Percentiles rank a stretch among this genome's conserved stretches.
Evolutionary conservation across 108 stramenopile species (phyloP).

Genomic region (Skeletonema grethae): DNA sequence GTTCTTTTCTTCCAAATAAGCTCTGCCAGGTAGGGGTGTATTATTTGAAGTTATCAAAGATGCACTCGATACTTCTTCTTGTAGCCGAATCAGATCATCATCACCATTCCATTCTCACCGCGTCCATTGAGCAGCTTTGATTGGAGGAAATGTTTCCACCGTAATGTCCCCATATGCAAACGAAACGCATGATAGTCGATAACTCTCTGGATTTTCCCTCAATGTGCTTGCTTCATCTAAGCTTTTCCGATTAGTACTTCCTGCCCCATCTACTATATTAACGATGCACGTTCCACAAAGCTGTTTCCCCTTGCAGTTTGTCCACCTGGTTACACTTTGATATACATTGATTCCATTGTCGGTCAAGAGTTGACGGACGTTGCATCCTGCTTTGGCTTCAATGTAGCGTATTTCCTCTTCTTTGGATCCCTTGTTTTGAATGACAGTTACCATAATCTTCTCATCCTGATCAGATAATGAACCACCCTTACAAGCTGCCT

Average conservation of each 20-base stretch:
- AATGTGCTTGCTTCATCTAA: constrained; percentile 91
- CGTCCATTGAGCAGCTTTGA: constrained; percentile 91
- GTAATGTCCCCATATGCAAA: constrained; percentile 90
- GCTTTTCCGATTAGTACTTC: constrained; percentile 79
- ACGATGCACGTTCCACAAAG: constrained; percentile 97
- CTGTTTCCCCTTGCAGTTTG: constrained; percentile 96
- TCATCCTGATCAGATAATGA: constrained; percentile 8
- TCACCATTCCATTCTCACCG: constrained; percentile 38
- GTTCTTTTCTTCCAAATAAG: too few species aligned
- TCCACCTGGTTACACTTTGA: constrained; percentile 91
- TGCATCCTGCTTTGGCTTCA: constrained; percentile 69
- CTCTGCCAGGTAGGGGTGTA: too few species aligned
- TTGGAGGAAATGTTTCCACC: constrained; percentile 90
- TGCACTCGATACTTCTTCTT: too few species aligned
- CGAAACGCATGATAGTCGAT: constrained; percentile 90
- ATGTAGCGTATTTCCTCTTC: constrained; percentile 48
- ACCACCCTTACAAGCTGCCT: constrained; percentile 53
- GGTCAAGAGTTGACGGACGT: constrained; percentile 81
- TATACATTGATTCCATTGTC: constrained; percentile 94
- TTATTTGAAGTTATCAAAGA: background rate
- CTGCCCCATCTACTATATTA: constrained; percentile 75
- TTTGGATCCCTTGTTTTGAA: constrained; percentile 71
- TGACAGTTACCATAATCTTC: constrained; percentile 78
- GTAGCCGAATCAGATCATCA: too few species aligned
- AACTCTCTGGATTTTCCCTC: constrained; percentile 89